Evolutionary conservation across 2,329 filamentous ascomycete species (phyloP).

Genomic region (Trichoderma koningiopsis): DNA sequence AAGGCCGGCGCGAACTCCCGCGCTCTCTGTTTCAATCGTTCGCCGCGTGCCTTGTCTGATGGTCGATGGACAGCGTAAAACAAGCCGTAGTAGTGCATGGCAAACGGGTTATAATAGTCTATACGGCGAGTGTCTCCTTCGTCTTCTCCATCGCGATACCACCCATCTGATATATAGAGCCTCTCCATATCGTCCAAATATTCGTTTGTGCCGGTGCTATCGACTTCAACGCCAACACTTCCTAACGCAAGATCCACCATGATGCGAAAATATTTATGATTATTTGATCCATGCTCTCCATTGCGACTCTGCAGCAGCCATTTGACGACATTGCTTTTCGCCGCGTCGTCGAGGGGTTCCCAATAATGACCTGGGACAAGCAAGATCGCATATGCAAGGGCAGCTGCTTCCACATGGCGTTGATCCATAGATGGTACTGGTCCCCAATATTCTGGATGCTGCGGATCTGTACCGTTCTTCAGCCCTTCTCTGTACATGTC

Average conservation of each 20-base stretch:
- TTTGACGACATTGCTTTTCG: neutral
- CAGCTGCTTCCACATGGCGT: conserved; percentile 10
- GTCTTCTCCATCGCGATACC: conserved; percentile 18
- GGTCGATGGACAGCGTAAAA: conserved; percentile 16
- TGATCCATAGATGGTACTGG: conserved; percentile 4
- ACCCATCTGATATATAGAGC: conserved; percentile 9
- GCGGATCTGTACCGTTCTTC: conserved; percentile 8
- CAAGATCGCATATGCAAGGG: conserved; percentile 6
- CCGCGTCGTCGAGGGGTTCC: neutral
- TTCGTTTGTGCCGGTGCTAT: neutral
- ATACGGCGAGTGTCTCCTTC: conserved; percentile 16
- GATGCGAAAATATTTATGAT: conserved; percentile 16
- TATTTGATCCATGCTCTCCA: conserved; percentile 15
- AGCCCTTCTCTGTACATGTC: neutral
- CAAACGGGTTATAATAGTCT: conserved; percentile 19
- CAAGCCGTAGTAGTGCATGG: conserved; percentile 17
- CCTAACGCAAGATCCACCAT: conserved; percentile 14
- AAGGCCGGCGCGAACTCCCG: neutral
- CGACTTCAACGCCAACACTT: conserved; percentile 8
- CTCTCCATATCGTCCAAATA: conserved; percentile 21
- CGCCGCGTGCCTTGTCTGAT: conserved; percentile 4
- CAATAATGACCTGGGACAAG: conserved; percentile 5
- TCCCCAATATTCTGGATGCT: conserved; percentile 11
- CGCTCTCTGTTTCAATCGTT: conserved; percentile 5
- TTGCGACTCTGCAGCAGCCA: conserved; percentile 12